Evolutionary conservation across 345 rosid species (phyloP).

Genomic region (Erucastrum elatum): DNA sequence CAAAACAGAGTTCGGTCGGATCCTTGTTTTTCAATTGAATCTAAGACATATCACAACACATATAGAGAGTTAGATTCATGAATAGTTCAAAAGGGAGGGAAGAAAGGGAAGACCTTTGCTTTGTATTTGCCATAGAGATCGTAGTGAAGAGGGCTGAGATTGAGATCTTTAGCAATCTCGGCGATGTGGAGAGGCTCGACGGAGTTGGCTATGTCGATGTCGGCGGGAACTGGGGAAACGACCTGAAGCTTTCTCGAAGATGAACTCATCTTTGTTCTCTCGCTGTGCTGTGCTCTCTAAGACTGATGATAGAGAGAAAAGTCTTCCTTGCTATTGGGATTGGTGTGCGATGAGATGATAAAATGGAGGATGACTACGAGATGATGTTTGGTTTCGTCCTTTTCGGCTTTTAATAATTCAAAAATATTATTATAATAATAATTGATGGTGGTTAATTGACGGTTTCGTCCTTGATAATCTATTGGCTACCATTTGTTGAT

Average conservation of each 20-base stretch:
- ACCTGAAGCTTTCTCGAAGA: slow-evolving; percentile 66
- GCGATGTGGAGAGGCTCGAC: slow-evolving; percentile 83
- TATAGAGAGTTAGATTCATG: not conserved
- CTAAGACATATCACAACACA: not conserved
- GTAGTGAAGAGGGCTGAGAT: slow-evolving; percentile 65
- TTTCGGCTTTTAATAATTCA: not conserved
- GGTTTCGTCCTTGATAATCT: not conserved
- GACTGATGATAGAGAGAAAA: not conserved
- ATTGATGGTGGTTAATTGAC: not conserved
- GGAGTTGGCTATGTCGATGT: slow-evolving; percentile 89
- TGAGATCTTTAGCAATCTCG: slow-evolving; percentile 77
- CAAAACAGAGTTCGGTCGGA: slow-evolving; percentile 10
- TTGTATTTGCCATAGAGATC: slow-evolving; percentile 95
- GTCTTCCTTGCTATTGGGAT: not conserved
- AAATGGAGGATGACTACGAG: slow-evolving; percentile 1
- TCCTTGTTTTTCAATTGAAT: not conserved
- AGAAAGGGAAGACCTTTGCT: slow-evolving; percentile 66
- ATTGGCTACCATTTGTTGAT: not conserved
- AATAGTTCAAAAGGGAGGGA: not conserved
- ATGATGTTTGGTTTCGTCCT: not conserved
- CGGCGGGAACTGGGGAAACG: slow-evolving; percentile 89
- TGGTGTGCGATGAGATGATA: not conserved
- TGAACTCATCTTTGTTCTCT: slow-evolving; percentile 47
- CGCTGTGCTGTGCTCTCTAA: not conserved
- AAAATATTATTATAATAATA: not conserved